These are phyloP conservation scores for Kuraishia floccosa DNA, from an alignment of 805 yeast species.

Conservation along the genomic window DNA sequence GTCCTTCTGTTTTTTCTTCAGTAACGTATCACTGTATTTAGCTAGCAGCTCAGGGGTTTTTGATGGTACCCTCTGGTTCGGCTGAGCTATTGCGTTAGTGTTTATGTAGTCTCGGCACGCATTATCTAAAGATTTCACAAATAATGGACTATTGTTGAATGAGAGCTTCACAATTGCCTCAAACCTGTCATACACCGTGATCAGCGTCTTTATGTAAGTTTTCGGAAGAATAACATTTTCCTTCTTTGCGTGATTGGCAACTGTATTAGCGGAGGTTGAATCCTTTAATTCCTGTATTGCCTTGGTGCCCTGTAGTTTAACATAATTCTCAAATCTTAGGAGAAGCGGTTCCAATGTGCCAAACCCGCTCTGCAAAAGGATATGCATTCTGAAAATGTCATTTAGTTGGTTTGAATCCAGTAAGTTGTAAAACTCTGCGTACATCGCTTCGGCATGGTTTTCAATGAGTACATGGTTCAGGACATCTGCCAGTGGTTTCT, in stretches of 20 bases:
- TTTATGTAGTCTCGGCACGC: conserved; percentile 85
- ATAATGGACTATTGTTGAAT: conserved; percentile 63
- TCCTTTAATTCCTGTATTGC: conserved; percentile 47
- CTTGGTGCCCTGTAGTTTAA: conserved; percentile 50
- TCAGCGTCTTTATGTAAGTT: conserved; percentile 65
- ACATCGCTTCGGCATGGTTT: conserved; percentile 65
- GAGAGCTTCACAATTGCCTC: conserved; percentile 52
- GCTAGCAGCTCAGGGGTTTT: conserved; percentile 90
- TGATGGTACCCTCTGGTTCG: conserved; percentile 47
- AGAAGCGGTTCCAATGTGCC: conserved; percentile 72
- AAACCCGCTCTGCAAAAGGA: conserved; percentile 67
- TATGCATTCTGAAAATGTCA: conserved; percentile 72
- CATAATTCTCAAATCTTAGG: conserved; percentile 58
- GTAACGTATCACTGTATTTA: conserved; percentile 72
- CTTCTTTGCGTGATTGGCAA: conserved; percentile 3
- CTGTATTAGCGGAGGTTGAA: conserved; percentile 8
- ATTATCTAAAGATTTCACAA: conserved; percentile 79
- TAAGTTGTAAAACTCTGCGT: conserved; percentile 64
- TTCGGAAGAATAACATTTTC: conserved; percentile 54
- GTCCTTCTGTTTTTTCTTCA: conserved; percentile 66
- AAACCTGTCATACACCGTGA: conserved; percentile 60
- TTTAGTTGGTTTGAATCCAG: conserved; percentile 61
- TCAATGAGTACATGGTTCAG: conserved; percentile 70
- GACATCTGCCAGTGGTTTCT: conserved; percentile 62
- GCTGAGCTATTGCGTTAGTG: conserved; percentile 67